These are phyloP conservation scores for Candida tropicalis DNA, from an alignment of 1,139 yeast species.

Conservation along the genomic window DNA sequence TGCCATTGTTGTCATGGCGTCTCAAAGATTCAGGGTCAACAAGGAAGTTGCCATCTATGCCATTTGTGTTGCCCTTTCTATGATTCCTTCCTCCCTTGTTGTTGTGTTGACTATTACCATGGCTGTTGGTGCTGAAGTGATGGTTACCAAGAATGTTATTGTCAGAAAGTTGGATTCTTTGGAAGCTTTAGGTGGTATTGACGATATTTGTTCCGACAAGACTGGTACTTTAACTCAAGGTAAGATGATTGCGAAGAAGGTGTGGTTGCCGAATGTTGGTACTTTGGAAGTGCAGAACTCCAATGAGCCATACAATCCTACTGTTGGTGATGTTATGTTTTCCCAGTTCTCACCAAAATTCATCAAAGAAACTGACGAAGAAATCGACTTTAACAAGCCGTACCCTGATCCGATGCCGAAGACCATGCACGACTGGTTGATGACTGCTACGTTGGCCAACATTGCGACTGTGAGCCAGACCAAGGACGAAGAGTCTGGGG, in stretches of 20 bases:
- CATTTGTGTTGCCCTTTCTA: conserved; percentile 80
- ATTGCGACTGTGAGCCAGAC: conserved; percentile 56
- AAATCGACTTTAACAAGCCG: conserved; percentile 28
- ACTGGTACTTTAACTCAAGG: conserved; percentile 78
- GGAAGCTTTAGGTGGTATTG: conserved; percentile 79
- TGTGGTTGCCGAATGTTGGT: conserved; percentile 80
- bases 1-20: conserved; percentile 80
- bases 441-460: conserved; percentile 70
- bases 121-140: conserved; percentile 84
- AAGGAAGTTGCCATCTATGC: conserved; percentile 81
- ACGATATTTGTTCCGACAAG: conserved; percentile 62
- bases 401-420: conserved; percentile 24
- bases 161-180: conserved; percentile 78
- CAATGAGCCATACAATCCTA: conserved; percentile 75
- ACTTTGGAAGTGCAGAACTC: conserved; percentile 62
- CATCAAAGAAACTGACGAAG: conserved; percentile 42
- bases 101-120: conserved; percentile 85
- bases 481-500: conserved; percentile 36
- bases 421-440: conserved; percentile 50
- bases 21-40: conserved; percentile 67
- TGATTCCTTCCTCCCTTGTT: conserved; percentile 82
- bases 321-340: conserved; percentile 57
- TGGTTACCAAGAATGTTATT: conserved; percentile 72
- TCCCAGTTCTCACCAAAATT: conserved; percentile 41
- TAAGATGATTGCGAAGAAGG: conserved; percentile 70